These are phyloP conservation scores for Suillus spraguei DNA, from an alignment of 768 basidiomycete species.

Conservation along the genomic window DNA sequence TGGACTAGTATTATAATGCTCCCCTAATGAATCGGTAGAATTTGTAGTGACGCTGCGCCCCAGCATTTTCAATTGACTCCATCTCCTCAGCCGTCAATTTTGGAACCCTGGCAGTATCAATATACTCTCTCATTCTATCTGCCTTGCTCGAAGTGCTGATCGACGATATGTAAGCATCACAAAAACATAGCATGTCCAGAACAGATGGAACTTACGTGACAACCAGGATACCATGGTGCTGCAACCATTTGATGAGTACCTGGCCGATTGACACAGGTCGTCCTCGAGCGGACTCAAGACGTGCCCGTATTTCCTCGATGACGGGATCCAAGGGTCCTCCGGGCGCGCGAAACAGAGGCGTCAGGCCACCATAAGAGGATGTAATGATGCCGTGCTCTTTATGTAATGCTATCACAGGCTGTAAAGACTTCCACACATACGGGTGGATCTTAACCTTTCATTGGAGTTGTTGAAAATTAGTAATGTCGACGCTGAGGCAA, in stretches of 20 bases:
- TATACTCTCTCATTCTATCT: slow-evolving; percentile 24
- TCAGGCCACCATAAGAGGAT: slow-evolving; percentile 35
- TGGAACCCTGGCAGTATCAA: slow-evolving; percentile 22
- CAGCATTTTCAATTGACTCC: slow-evolving; percentile 22
- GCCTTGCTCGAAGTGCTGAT: slow-evolving; percentile 26
- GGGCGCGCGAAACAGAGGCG: not conserved
- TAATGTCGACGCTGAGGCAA: not conserved
- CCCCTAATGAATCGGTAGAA: not conserved
- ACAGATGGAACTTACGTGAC: slow-evolving; percentile 5
- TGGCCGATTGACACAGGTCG: slow-evolving; percentile 21
- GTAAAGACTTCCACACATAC: slow-evolving; percentile 44
- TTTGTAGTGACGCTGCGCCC: slow-evolving; percentile 20
- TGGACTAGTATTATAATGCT: not conserved
- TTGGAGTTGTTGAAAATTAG: not conserved
- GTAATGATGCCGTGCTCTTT: slow-evolving; percentile 24
- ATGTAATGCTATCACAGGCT: slow-evolving; percentile 24
- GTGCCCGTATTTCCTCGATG: slow-evolving; percentile 25
- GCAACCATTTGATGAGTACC: slow-evolving; percentile 24
- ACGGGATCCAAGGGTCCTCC: slow-evolving; percentile 28
- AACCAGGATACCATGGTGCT: slow-evolving; percentile 9
- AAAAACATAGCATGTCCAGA: not conserved
- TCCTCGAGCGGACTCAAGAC: slow-evolving; percentile 18
- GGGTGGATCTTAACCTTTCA: slow-evolving; percentile 70
- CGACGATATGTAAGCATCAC: not conserved
- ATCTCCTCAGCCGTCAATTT: slow-evolving; percentile 27